Evolutionary conservation across 305 asterid species (phyloP), one percentile per base, ranked within the genome.

Genomic region (Fraxinus floribunda): DNA sequence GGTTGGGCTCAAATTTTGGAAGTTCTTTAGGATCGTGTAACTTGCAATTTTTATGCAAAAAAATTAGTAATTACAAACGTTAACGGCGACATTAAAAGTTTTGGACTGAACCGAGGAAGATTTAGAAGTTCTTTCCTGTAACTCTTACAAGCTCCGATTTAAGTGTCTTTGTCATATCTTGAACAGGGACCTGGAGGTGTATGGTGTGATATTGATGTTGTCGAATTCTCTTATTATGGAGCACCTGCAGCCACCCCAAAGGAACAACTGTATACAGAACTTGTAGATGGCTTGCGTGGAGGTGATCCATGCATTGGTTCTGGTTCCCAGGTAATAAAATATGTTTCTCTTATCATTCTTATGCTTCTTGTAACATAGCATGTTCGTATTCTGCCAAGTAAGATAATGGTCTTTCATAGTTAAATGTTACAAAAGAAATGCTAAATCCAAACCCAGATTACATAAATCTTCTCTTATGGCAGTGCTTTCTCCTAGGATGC

Each of bases 171-270:
- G 24, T 75, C 71, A 80, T 82, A 29, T 68, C 76, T 84, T 87
- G 77, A 85, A 77, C 89, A 97, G 98, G 99, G 98, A 77, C 98
- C 99, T 70, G 99, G 99, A 80, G 98, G 98, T 75, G 91, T 97
- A 82, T 97, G 99, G 98, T 97, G 99, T 85, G 99, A 91, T 82
- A 97, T 97, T 75, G 99, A 97, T 87, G 99, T 97, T 64, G 97
- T 97, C 60, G 99, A 97, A 83, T 97, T 97, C 84, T 87, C 96
- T 83, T 97, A 97, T 87, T 93, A 84, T 86, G 98, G 99, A 72
- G 96, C 91, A 15, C 97, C 99, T 8, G 95, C 96, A 82, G 92
- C 98, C 76, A 89, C 98, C 80, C 98, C 99, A 16, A 97, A 89
- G 78, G 96, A 92, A 86, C 97, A 91, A 82, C 79, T 87, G 29